A percentile compares a stretch with the other conserved stretches of the same genome.
phyloP scores from a whole-genome alignment of 805 yeast genomes.

The Barnettozyma pratensis region DNA sequence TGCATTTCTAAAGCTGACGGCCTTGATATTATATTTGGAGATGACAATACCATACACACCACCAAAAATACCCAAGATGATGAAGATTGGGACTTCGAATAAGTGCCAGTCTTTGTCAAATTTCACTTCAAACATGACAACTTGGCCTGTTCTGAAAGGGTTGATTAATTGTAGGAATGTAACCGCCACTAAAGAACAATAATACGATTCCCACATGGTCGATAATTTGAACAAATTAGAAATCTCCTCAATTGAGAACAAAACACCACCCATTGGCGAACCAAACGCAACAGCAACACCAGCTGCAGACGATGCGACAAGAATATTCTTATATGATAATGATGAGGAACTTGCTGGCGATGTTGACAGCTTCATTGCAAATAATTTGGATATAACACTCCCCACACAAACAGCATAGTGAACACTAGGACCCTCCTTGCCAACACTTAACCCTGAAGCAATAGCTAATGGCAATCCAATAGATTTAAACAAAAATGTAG shows the following conservation, averaged over 20 bases:
- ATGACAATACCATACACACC: slow-evolving; percentile 84
- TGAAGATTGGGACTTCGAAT: slow-evolving; percentile 76
- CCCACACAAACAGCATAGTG: slow-evolving; percentile 99
- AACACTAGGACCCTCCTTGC: slow-evolving; percentile 97
- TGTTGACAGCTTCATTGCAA: slow-evolving; percentile 13
- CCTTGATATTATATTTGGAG: slow-evolving; percentile 67
- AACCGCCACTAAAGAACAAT: slow-evolving; percentile 85
- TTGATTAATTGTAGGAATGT: slow-evolving; percentile 73
- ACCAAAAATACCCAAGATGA: slow-evolving; percentile 81
- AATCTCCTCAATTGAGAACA: slow-evolving; percentile 90
- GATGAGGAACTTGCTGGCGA: slow-evolving; percentile 4
- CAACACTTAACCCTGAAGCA: slow-evolving; percentile 88
- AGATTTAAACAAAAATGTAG: slow-evolving; percentile 70
- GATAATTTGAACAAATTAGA: slow-evolving; percentile 66
- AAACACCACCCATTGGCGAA: slow-evolving; percentile 92
- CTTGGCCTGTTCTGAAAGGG: slow-evolving; percentile 92
- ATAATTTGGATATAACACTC: slow-evolving; percentile 25
- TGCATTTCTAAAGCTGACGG: slow-evolving; percentile 70
- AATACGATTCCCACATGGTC: slow-evolving; percentile 88
- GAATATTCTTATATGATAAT: slow-evolving; percentile 22
- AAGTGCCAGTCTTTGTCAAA: slow-evolving; percentile 85
- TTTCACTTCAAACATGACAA: slow-evolving; percentile 87
- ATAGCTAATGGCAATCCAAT: slow-evolving; percentile 84
- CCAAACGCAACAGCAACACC: slow-evolving; percentile 99
- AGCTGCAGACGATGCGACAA: slow-evolving; percentile 92